These are phyloP conservation scores for Borovskyia barvae DNA, from an alignment of 208 protist genomes.

Conservation along the genomic window DNA sequence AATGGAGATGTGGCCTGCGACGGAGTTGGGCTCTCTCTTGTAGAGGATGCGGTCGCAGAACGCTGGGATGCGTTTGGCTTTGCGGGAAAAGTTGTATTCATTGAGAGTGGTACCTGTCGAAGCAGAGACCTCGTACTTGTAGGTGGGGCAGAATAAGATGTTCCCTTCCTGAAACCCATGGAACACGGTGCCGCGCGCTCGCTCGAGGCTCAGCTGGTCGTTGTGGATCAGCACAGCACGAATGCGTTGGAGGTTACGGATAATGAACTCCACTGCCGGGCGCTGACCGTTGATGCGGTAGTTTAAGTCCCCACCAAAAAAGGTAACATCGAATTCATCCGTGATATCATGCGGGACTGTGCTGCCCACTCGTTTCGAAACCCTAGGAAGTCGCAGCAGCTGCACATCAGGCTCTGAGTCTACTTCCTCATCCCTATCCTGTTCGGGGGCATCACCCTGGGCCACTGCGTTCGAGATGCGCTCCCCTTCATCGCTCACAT, in stretches of 20 bases:
- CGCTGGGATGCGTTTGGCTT: constrained; percentile 75
- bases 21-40: constrained; percentile 44
- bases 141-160: constrained; percentile 91
- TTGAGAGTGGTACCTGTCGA: constrained; percentile 31
- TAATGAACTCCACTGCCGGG: constrained; percentile 75
- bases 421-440: neutral
- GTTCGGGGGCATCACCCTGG: too few relatives aligned
- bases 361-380: too few relatives aligned
- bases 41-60: constrained; percentile 88
- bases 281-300: constrained; percentile 92
- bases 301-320: constrained; percentile 96
- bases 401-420: constrained; percentile 5
- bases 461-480: too few relatives aligned
- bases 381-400: constrained; percentile 11
- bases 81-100: constrained; percentile 61
- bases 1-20: constrained; percentile 37
- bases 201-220: constrained; percentile 91
- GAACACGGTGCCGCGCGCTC: constrained; percentile 74
- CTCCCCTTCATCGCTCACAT: constrained; percentile 11
- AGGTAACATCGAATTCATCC: constrained; percentile 88
- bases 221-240: constrained; percentile 79
- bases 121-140: constrained; percentile 85
- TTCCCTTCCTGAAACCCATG: constrained; percentile 83
- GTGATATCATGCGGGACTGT: constrained; percentile 63
- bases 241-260: constrained; percentile 57